Percentiles rank a stretch among this genome's conserved stretches.
These are phyloP conservation scores for Fusarium verticillioides DNA, from an alignment of 2,329 filamentous ascomycete genomes.

Conservation along the genomic window DNA sequence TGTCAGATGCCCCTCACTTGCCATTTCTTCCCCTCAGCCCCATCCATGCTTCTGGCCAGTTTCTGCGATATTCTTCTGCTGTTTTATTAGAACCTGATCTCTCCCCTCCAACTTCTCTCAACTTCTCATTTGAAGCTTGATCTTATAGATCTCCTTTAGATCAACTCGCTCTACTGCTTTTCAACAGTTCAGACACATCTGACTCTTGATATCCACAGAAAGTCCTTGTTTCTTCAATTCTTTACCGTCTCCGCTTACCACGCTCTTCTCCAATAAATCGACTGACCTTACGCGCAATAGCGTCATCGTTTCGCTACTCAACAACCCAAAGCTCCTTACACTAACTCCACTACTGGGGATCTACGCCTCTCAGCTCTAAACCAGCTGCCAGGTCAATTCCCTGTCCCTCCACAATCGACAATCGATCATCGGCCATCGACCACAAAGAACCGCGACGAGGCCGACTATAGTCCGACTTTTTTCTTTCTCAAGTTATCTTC, in stretches of 20 bases:
- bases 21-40: slow-evolving; percentile 12
- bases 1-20: slow-evolving; percentile 32
- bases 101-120: not conserved
- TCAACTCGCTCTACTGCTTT: not conserved
- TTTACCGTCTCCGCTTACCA: slow-evolving; percentile 23
- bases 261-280: slow-evolving; percentile 43
- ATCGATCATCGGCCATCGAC: slow-evolving; percentile 30
- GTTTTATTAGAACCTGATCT: slow-evolving; percentile 15
- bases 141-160: not conserved
- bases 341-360: slow-evolving; percentile 46
- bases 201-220: slow-evolving; percentile 10
- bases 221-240: slow-evolving; percentile 22
- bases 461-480: slow-evolving; percentile 12
- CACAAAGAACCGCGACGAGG: slow-evolving; percentile 34
- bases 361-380: slow-evolving; percentile 34
- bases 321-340: slow-evolving; percentile 40
- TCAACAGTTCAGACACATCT: not conserved
- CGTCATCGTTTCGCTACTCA: slow-evolving; percentile 41
- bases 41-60: slow-evolving; percentile 20
- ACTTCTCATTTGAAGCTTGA: not conserved
- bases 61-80: slow-evolving; percentile 22
- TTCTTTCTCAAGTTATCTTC: not conserved
- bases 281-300: slow-evolving; percentile 44
- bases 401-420: slow-evolving; percentile 43
- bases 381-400: slow-evolving; percentile 41